A percentile compares a stretch with the other conserved stretches of the same genome.
phyloP scores from a whole-genome alignment of 2,329 filamentous ascomycete species.

The Xylaria multiplex region DNA sequence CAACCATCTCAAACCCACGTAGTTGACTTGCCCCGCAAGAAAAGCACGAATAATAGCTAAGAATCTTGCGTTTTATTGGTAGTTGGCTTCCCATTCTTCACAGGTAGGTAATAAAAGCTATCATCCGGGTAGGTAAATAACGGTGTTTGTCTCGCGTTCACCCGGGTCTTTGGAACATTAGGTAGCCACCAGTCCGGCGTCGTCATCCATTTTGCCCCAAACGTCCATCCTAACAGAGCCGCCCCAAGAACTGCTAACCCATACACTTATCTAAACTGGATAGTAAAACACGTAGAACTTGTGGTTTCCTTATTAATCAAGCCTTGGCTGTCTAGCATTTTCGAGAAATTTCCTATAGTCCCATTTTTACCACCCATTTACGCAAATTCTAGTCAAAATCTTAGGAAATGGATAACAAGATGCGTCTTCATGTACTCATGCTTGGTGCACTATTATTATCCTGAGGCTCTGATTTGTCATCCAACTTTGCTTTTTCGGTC shows the following conservation, averaged over 20 bases:
- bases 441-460: not conserved
- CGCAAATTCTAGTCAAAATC: no score
- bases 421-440: not conserved
- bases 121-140: not conserved
- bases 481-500: not conserved
- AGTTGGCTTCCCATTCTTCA: no score
- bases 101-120: no score
- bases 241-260: not conserved
- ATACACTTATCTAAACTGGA: not conserved
- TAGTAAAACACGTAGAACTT: not conserved
- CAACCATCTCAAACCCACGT: no score
- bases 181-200: constrained; percentile 14
- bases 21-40: no score
- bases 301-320: constrained; percentile 5
- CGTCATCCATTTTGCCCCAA: constrained; percentile 27
- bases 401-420: no score
- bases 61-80: no score
- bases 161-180: constrained; percentile 2
- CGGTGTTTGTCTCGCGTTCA: not conserved
- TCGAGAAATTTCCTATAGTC: not conserved
- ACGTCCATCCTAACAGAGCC: not conserved
- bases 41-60: no score
- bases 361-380: no score
- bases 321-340: not conserved
- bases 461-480: not conserved